These are phyloP conservation scores for Capronia epimyces DNA, from an alignment of 2,329 filamentous ascomycete species.

Conservation along the genomic window DNA sequence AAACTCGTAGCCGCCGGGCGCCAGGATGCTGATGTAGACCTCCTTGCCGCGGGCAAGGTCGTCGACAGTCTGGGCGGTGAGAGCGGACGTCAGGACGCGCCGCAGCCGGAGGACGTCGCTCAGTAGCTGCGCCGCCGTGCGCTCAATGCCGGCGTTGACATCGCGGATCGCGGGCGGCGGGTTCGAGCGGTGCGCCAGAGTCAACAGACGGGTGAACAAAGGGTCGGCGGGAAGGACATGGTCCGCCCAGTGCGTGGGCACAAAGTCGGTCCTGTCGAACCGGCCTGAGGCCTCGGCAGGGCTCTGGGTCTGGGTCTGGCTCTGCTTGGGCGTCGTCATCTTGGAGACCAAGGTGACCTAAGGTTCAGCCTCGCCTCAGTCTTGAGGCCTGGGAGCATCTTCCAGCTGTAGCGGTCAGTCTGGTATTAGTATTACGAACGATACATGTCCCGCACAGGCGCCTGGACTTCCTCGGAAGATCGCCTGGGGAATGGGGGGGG, in stretches of 20 bases:
- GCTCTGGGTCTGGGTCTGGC: too few relatives aligned
- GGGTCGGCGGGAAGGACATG: conserved; percentile 34
- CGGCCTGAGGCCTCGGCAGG: neutral
- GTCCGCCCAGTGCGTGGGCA: conserved; percentile 32
- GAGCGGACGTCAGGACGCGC: conserved; percentile 22
- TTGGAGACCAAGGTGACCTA: too few relatives aligned
- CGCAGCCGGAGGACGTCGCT: conserved; percentile 33
- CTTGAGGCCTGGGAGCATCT: too few relatives aligned
- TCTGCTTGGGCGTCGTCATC: too few relatives aligned
- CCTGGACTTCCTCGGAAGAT: too few relatives aligned
- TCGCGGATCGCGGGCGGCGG: conserved; percentile 32
- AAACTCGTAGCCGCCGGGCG: conserved; percentile 37
- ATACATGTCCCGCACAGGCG: too few relatives aligned
- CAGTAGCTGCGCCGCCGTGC: conserved; percentile 34
- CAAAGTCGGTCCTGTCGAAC: conserved; percentile 29
- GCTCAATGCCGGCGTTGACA: conserved; percentile 33
- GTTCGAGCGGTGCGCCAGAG: conserved; percentile 30
- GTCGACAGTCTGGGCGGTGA: conserved; percentile 21
- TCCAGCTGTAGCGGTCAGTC: too few relatives aligned
- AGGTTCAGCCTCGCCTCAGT: too few relatives aligned
- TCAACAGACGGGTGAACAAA: conserved; percentile 34
- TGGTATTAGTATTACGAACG: too few relatives aligned
- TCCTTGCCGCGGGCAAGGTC: conserved; percentile 31
- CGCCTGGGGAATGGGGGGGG: neutral
- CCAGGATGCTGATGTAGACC: conserved; percentile 34